phyloP scores from a whole-genome alignment of 805 yeast genomes.

The Candida silvicultrix region DNA sequence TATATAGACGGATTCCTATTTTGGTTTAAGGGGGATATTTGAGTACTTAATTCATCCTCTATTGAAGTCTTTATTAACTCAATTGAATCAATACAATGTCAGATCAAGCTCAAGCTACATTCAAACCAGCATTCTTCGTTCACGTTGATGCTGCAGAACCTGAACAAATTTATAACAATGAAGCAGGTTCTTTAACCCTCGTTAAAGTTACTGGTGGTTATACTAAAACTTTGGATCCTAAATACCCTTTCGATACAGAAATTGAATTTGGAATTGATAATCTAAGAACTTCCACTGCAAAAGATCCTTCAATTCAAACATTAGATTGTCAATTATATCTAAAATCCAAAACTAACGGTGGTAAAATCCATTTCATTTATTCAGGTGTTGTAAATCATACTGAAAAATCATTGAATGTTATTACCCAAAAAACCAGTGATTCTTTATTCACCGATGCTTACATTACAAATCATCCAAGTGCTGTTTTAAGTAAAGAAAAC shows the following conservation, averaged over 20 bases:
- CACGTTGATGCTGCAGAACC: constrained; percentile 30
- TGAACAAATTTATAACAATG: constrained; percentile 20
- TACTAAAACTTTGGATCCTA: constrained; percentile 29
- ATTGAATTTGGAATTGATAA: constrained; percentile 42
- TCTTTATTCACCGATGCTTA: constrained; percentile 41
- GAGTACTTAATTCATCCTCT: too few relatives aligned
- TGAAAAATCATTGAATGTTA: constrained; percentile 30
- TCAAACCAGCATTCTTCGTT: constrained; percentile 32
- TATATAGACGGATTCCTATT: too few relatives aligned
- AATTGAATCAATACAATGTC: background rate
- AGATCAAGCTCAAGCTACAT: background rate
- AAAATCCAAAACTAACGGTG: constrained; percentile 34
- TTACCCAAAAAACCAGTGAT: constrained; percentile 23
- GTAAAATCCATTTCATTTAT: constrained; percentile 37
- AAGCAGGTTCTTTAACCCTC: constrained; percentile 19
- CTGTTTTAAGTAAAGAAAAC: constrained; percentile 35
- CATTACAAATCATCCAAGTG: constrained; percentile 40
- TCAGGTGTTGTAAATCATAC: constrained; percentile 40
- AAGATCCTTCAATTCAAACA: constrained; percentile 19
- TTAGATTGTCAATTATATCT: constrained; percentile 47
- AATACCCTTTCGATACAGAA: constrained; percentile 31
- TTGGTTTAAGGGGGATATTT: too few relatives aligned
- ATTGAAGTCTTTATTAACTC: too few relatives aligned
- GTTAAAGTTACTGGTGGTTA: constrained; percentile 30
- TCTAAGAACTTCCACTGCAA: constrained; percentile 28